Evolutionary conservation across 306 rosid genomes (phyloP).

Genomic region (Abrus precatorius): DNA sequence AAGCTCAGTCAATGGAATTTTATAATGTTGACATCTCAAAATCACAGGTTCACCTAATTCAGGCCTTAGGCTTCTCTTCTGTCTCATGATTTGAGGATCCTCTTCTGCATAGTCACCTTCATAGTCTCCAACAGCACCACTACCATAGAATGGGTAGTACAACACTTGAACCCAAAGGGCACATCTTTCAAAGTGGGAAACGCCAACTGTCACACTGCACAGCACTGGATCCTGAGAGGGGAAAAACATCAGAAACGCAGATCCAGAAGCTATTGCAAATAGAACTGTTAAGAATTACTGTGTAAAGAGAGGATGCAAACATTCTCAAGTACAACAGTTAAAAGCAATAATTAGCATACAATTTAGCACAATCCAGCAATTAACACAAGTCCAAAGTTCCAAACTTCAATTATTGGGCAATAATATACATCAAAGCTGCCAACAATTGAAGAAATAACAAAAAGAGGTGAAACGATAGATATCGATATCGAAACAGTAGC

Average conservation of each 20-base stretch:
- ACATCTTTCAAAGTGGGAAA: slow-evolving; percentile 93
- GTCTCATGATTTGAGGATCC: slow-evolving; percentile 91
- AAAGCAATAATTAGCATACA: slow-evolving; percentile 1
- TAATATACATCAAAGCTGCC: not conserved
- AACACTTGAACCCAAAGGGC: slow-evolving; percentile 98
- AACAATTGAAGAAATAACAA: not conserved
- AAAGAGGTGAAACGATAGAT: not conserved
- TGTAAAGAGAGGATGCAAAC: slow-evolving; percentile 26
- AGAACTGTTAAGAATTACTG: not conserved
- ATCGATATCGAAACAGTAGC: not conserved
- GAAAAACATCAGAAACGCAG: slow-evolving; percentile 42
- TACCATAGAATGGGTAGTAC: slow-evolving; percentile 97
- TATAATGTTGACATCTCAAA: slow-evolving; percentile 96
- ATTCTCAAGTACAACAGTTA: slow-evolving; percentile 13
- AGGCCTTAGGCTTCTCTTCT: slow-evolving; percentile 95
- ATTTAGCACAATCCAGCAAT: slow-evolving; percentile 24
- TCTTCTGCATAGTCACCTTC: slow-evolving; percentile 97
- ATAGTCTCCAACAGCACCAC: slow-evolving; percentile 87
- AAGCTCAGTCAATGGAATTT: slow-evolving; percentile 91
- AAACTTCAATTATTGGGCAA: slow-evolving; percentile 16
- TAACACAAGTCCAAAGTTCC: slow-evolving; percentile 9
- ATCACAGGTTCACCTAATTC: slow-evolving; percentile 98
- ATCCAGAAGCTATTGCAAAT: slow-evolving; percentile 47
- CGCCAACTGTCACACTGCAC: slow-evolving; percentile 97
- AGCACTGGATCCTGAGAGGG: slow-evolving; percentile 85